Percentiles rank a stretch among this genome's conserved stretches.
Conservation (phyloP, 2,329 filamentous ascomycete species). For the Pseudogymnoascus sp. region DNA sequence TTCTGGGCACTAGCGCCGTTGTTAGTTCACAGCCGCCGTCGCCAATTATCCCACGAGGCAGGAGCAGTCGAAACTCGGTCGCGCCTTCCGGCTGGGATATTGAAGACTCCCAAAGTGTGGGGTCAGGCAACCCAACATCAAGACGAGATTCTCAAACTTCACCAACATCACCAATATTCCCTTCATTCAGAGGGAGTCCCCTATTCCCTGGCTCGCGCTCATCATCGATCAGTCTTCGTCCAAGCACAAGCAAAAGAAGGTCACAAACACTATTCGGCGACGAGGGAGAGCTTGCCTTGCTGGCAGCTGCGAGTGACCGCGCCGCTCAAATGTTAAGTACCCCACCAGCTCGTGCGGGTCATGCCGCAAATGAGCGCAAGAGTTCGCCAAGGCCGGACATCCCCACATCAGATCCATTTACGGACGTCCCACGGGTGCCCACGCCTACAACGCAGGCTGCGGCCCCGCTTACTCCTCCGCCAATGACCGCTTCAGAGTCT, state of each 20-base stretch:
- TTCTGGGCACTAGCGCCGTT: background rate
- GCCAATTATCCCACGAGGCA: background rate
- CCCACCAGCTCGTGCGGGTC: background rate
- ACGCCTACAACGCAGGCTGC: background rate
- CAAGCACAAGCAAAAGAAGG: background rate
- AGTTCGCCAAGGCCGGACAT: background rate
- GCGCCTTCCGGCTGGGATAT: background rate
- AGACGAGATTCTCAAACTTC: background rate
- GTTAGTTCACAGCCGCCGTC: background rate
- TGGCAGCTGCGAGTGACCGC: background rate
- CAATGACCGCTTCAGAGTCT: background rate
- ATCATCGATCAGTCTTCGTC: background rate
- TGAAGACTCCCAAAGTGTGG: background rate
- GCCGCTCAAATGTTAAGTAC: background rate
- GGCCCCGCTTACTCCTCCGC: constrained; percentile 5
- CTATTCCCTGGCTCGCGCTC: background rate
- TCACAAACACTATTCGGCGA: background rate
- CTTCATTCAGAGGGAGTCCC: background rate
- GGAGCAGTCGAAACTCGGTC: constrained; percentile 1
- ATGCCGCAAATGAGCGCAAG: background rate
- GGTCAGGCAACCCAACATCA: background rate
- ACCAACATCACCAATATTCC: constrained; percentile 4
- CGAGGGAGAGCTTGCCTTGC: background rate
- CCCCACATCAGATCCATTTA: background rate
- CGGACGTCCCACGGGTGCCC: background rate